Evolutionary conservation across 495 filamentous ascomycete genomes (phyloP).

Genomic region (Aspergillus olivimuriae): DNA sequence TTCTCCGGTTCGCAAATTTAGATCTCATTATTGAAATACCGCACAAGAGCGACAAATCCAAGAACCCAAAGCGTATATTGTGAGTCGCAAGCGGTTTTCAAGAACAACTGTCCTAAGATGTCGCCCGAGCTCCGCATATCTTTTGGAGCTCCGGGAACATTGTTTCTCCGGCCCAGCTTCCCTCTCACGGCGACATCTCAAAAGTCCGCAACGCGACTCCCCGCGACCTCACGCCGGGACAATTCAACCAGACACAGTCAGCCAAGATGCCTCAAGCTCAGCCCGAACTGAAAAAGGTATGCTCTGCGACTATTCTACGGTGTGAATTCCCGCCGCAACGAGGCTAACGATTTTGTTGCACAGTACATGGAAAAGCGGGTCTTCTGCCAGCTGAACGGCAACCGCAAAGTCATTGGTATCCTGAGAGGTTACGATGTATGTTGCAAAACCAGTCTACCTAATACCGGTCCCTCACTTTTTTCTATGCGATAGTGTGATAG

Average conservation of each 20-base stretch:
- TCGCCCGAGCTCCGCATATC: neutral
- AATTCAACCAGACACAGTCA: slow-evolving; percentile 13
- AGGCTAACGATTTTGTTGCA: neutral
- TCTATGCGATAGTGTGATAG: too few species aligned
- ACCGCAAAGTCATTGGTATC: slow-evolving; percentile 91
- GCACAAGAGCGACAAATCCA: too few species aligned
- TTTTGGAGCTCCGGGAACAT: slow-evolving; percentile 26
- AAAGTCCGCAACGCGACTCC: slow-evolving; percentile 19
- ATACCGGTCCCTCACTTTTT: too few species aligned
- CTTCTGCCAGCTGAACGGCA: slow-evolving; percentile 95
- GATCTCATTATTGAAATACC: slow-evolving; percentile 48
- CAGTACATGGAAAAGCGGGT: slow-evolving; percentile 99
- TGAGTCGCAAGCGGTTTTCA: too few species aligned
- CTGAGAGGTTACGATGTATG: slow-evolving; percentile 93
- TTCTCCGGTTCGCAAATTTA: slow-evolving; percentile 60
- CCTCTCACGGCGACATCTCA: slow-evolving; percentile 24
- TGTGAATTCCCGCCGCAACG: too few species aligned
- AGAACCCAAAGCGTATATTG: too few species aligned
- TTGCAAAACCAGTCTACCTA: slow-evolving; percentile 1
- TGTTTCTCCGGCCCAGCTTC: slow-evolving; percentile 28
- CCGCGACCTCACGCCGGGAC: slow-evolving; percentile 7
- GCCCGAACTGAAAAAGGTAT: slow-evolving; percentile 95
- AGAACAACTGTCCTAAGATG: neutral
- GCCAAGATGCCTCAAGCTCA: slow-evolving; percentile 94
- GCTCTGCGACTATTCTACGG: slow-evolving; percentile 8